phyloP scores from a whole-genome alignment of 2,329 filamentous ascomycete genomes.

The Colletotrichum sp. region DNA sequence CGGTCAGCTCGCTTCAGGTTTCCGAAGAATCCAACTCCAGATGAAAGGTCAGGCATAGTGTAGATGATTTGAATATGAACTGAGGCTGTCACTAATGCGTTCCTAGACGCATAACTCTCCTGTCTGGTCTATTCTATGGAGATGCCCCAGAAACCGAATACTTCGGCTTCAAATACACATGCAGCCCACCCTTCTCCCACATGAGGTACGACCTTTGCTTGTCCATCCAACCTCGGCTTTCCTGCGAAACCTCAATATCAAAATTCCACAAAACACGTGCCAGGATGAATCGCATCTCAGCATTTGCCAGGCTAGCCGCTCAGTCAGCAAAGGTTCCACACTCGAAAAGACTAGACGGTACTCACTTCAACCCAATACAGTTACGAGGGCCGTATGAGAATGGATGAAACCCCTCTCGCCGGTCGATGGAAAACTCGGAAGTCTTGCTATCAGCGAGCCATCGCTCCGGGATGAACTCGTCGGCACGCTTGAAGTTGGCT shows the following conservation, averaged over 20 bases:
- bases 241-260: not conserved
- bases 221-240: not conserved
- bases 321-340: not conserved
- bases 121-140: not conserved
- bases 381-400: not conserved
- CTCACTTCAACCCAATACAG: not conserved
- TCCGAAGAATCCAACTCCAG: not conserved
- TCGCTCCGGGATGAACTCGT: not conserved
- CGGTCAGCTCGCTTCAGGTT: not conserved
- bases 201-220: not conserved
- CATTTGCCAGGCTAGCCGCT: not conserved
- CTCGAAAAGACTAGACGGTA: not conserved
- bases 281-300: not conserved
- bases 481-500: not conserved
- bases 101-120: not conserved
- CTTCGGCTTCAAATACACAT: not conserved
- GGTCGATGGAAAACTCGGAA: not conserved
- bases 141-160: not conserved
- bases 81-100: not conserved
- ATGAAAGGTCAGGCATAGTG: not conserved
- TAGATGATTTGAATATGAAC: fast-evolving
- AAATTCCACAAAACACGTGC: not conserved
- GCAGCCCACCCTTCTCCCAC: not conserved
- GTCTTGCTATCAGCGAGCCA: not conserved
- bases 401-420: not conserved